These are phyloP conservation scores for Backusella macrospora DNA, from an alignment of 192 early-diverging fungal species.

Conservation along the genomic window DNA sequence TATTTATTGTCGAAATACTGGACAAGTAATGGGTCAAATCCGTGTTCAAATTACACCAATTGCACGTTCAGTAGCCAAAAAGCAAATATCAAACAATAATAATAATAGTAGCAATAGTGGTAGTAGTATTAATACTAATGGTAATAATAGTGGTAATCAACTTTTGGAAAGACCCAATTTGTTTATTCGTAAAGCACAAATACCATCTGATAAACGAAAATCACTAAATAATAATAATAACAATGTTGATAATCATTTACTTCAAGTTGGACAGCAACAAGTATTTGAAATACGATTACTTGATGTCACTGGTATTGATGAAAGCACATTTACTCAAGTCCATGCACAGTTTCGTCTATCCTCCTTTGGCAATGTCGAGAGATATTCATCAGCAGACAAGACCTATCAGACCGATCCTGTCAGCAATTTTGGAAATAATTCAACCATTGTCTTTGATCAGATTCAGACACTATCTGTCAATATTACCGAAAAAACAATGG, in stretches of 20 bases:
- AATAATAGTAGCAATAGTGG: no score
- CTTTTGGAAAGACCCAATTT: constrained; percentile 21
- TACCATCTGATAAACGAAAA: neutral
- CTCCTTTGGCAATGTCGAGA: constrained; percentile 54
- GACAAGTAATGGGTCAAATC: constrained; percentile 43
- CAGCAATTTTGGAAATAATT: constrained; percentile 52
- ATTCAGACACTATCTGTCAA: constrained; percentile 50
- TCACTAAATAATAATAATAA: no score
- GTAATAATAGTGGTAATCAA: constrained; percentile 1
- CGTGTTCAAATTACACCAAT: constrained; percentile 47
- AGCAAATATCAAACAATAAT: neutral
- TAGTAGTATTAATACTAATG: no score
- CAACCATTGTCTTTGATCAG: constrained; percentile 57
- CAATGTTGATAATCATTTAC: neutral
- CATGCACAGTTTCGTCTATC: constrained; percentile 71
- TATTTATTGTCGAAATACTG: constrained; percentile 47
- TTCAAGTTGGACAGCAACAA: constrained; percentile 46
- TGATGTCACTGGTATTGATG: constrained; percentile 56
- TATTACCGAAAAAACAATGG: constrained; percentile 45
- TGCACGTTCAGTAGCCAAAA: constrained; percentile 24
- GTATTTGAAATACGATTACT: constrained; percentile 67
- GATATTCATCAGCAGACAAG: constrained; percentile 45
- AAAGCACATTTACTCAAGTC: constrained; percentile 62
- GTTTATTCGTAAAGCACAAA: neutral
- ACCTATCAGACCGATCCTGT: constrained; percentile 63